Base-by-base conservation (phyloP, 257 asterid species). In the Solanum sejunctum region DNA sequence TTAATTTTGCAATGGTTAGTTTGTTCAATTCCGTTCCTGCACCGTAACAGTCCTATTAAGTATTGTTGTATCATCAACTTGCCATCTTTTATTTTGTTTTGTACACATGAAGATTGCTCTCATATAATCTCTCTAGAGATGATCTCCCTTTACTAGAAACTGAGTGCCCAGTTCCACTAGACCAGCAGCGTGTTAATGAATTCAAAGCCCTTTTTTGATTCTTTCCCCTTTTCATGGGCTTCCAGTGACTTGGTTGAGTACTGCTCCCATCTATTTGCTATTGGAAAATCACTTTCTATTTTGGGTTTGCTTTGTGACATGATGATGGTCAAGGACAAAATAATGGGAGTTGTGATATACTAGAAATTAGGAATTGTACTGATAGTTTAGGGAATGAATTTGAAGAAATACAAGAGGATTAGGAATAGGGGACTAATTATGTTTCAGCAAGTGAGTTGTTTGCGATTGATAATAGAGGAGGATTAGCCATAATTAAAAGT, bases 201-300 rank as follows among this genome's bases (percentile, higher is more conserved):
- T 96, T 88, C 93, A 93, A 93, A 56, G 66, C 95, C 13, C 90
- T 96, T 2, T 92, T 26, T 97, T 86, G 85, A 23, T 60, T 96
- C 99, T 15, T 95, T 96, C 84, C 98, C 95, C 0, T 96, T 96
- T 85, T 90, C 97, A 7, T 96, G 98, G 99, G 98, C 99, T 43
- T 89, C 98, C 0, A 90, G 91, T 78, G 95, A 91, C 85, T 83
- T 89, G 54, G 93, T 89, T 1, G 93, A 91, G 88, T 95, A 90
- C 85, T 86, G 87, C 16, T 92, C 98, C 2, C 87, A 93, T 58
- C 90, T 95, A 3, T 71, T 92, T 10, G 96, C 85, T 8, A 87
- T 90, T 9, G 98, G 99, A 75, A 26, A 26, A 26, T 26, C 26
- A 26, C n/a, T n/a, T n/a, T n/a, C n/a, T n/a, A n/a, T n/a, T n/a